These are phyloP conservation scores for Phytophthora lateralis DNA, from an alignment of 352 stramenopile species.

Conservation along the genomic window DNA sequence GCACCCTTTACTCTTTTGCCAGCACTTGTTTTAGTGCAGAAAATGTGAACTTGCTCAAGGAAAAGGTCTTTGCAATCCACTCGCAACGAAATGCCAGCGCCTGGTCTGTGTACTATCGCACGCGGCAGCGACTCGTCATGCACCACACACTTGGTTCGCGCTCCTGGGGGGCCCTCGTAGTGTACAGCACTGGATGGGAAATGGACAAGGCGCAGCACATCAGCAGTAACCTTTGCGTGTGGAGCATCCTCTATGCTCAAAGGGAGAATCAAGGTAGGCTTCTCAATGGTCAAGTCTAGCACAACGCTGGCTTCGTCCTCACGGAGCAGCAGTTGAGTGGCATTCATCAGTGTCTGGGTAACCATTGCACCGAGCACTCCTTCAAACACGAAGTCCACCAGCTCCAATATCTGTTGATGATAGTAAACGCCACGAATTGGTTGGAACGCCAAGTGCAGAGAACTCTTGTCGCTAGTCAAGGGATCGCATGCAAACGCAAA, in stretches of 20 bases:
- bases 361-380: constrained; percentile 77
- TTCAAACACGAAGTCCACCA: constrained; percentile 85
- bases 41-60: constrained; percentile 64
- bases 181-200: constrained; percentile 64
- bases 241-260: constrained; percentile 55
- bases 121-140: constrained; percentile 27
- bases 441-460: constrained; percentile 58
- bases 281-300: constrained; percentile 56
- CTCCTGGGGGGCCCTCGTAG: constrained; percentile 40
- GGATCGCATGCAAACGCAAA: constrained; percentile 34
- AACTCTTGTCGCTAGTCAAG: constrained; percentile 41
- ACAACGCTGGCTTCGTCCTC: constrained; percentile 63
- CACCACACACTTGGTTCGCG: constrained; percentile 40
- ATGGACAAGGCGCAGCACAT: constrained; percentile 61
- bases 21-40: constrained; percentile 29
- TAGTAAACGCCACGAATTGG: constrained; percentile 83
- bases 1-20: constrained; percentile 9
- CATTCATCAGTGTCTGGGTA: constrained; percentile 68
- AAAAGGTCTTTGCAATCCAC: constrained; percentile 49
- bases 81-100: constrained; percentile 27
- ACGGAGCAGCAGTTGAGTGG: constrained; percentile 73
- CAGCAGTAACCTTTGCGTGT: constrained; percentile 65
- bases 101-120: constrained; percentile 17
- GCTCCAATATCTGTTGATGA: constrained; percentile 84
- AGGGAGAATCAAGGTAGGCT: constrained; percentile 73